Evolutionary conservation across 2,329 filamentous ascomycete species (phyloP), one percentile per base, ranked within the genome.

Genomic region (Thielaviopsis ethacetica): DNA sequence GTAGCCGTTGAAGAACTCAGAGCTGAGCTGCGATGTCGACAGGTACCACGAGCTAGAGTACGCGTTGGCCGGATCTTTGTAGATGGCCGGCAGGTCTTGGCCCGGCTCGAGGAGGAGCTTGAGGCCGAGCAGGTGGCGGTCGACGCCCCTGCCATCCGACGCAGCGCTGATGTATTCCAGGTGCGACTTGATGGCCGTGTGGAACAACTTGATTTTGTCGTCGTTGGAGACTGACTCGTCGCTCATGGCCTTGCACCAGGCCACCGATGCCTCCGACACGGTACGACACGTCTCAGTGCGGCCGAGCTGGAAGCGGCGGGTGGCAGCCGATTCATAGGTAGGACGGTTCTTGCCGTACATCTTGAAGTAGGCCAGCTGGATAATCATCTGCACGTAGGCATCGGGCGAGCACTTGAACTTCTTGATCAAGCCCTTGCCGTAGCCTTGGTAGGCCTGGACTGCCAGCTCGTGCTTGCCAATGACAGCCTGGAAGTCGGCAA

Each of bases 321-420:
- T 95, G 3, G 93, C 85, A 24, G 93, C 93, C 5, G 91, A 96
- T 74, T 98, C 93, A 76, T 98, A 98, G 0, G 94, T 98, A 1
- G 93, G 93, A 3, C 93, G 82, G 79, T 91, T 96, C 79, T 91
- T 89, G 77, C 93, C 93, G 73, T 94, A 95, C 88, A 98, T 96
- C 76, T 97, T 97, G 80, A 85, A 85, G 78, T 98, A 98, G 47
- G 93, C 93, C 57, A 97, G 83, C 73, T 98, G 93, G 71, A 98
- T 98, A 71, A 96, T 76, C 89, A 98, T 93, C 74, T 98, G 93
- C 50, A 97, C 90, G 71, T 94, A 98, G 34, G 91, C 93, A 67
- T 98, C 94, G 30, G 93, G 93, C 26, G 88, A 94, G 81, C 88
- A 95, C 76, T 90, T 94, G 83, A 98, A 97, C 73, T 95, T 94